Base-by-base conservation (phyloP, 345 rosid genomes). In the Eucalyptus shirleyi region DNA sequence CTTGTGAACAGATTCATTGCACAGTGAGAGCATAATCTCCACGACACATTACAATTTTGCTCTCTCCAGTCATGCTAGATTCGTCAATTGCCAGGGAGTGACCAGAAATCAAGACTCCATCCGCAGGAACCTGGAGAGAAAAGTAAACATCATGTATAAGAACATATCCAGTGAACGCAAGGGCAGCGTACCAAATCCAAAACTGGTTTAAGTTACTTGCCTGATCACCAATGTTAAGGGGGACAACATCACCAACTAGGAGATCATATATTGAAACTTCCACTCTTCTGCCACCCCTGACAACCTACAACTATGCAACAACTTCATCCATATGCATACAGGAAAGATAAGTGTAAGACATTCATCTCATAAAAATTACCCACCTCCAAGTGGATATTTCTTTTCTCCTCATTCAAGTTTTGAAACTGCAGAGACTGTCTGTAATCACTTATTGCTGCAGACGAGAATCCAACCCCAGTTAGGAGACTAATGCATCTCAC, bases 31-130 rank as follows among this genome's bases (percentile, higher is more conserved):
- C 26, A 86, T 50, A 53, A 23, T 87, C 51, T 60, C 87, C 60
- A 86, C n/a, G 86, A 62, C 65, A 86, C 92, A 87, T 81, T 91
- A 98, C 99, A 87, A 95, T 96, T 90, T 96, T 96, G 95, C 99
- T 98, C 94, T 98, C 99, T 88, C 99, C 99, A 12, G 99, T 98
- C 99, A 98, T 98, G 96, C 99, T 98, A 60, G 99, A 98, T 93
- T 98, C 99, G 88, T 98, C 99, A 87, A 97, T 90, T 23, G 98
- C 94, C 89, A 98, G 95, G 56, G 99, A 98, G 92, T 96, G 98
- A 45, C 99, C 98, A 88, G 92, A 90, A 88, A 97, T 93, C 90
- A 98, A 45, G 89, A 97, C 93, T 91, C 99, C 99, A 91, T 98
- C 99, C 83, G 99, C 99, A 85, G 99, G 99, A 59, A 98, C 99